Evolutionary conservation across 176 grass and related monocot species (phyloP), one percentile per base, ranked within the genome.

Genomic region (Juncus effusus): DNA sequence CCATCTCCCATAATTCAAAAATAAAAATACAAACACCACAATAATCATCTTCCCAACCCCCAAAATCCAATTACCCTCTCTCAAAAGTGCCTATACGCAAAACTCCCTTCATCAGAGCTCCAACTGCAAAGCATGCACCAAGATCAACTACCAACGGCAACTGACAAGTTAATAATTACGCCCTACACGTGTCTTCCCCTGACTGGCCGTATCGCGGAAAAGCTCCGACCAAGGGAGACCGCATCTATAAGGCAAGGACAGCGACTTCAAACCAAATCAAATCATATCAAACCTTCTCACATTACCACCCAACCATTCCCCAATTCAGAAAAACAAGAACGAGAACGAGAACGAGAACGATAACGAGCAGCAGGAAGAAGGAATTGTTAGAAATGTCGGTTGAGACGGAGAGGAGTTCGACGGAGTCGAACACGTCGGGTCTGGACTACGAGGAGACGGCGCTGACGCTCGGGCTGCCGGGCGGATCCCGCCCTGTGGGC

Each of bases 401-500:
- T 42, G 89, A 88, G 68, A 88, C 90, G 82, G 82, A 88, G 73
- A 74, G 85, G 61, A 99, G 95, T 81, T 87, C 86, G 72, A 94
- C 76, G 36, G 81, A 92, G 72, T 82, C 80, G n/a, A 78, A 65
- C 4, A 80, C 62, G 2, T 97, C 88, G 3, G 88, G 80, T 2
- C 60, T 99, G 13, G 95, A 90, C 65, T 94, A 94, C 65, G 89
- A 99, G 42, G 95, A 99, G 58, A 99, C 95, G 37, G 89, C 83
- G 54, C 83, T 99, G 51, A 85, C 86, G 13, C 88, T 99, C 40
- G 78, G 85, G 53, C 83, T 86, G 35, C 95, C 95, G 0, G 95
- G 95, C 38, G 77, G 73, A 59, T 47, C 67, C 38, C 61, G 75
- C 11, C 10, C 57, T 65, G 56, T n/a, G 3, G 77, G 50, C 3